Evolutionary conservation across 23 red algal species (phyloP), one percentile per base, ranked within the genome.

Genomic region (Pyropia yezoensis): DNA sequence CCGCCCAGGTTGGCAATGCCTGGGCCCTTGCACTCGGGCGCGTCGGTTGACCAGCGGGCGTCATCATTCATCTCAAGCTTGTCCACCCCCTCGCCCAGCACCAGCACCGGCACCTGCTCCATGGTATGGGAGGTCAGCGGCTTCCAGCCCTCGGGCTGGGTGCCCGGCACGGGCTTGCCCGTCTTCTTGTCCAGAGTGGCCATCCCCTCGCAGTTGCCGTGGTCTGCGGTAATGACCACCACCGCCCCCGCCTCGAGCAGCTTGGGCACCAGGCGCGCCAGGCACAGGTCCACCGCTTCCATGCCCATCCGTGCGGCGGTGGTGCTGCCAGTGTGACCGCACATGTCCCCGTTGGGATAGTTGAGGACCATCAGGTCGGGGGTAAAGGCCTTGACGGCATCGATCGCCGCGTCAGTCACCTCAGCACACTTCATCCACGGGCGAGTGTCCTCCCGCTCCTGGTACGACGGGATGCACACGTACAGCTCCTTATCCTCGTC

Each of bases 201-300:
- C 90, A 96, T 96, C 9, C 70, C 68, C 54, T 96, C 90, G 49
- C 73, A 74, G 57, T 96, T 96, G 6, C 90, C 90, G 65, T 96
- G 90, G 57, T 96, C 90, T 4, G 90, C 74, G 25, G 80, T 96
- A 16, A 96, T 62, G 16, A 87, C 30, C 8, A 83, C 75, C 6
- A 88, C 50, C 28, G 74, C 87, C 7, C 62, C 68, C 59, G 74
- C 57, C 39, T 29, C 66, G 24, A 91, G 55, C 57, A 91, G 79
- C 34, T 79, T 69, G 17, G 78, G 78, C 66, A 91, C 34, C 27
- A 91, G 52, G 33, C 87, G 87, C 15, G 77, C 69, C 54, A 79
- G 70, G 49, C 83, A 83, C n/a, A 84, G 59, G 49, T 83, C 82
- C 27, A 96, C 63, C 50, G 75, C 79, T 55, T 91, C 79, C 75